phyloP scores from a whole-genome alignment of 2,329 filamentous ascomycete species.

The Intubia oerlemansii region DNA sequence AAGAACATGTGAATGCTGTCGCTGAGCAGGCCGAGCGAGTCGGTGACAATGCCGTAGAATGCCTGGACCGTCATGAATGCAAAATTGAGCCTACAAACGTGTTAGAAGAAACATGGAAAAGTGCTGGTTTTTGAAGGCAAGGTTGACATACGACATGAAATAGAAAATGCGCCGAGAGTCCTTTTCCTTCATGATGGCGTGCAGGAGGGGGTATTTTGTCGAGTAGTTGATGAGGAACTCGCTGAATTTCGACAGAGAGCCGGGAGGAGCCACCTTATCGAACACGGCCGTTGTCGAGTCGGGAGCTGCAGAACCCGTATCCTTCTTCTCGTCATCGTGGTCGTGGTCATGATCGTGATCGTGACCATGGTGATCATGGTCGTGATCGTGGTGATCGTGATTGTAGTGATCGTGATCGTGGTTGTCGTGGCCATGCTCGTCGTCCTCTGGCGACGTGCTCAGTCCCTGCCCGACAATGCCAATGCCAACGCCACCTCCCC shows the following conservation, averaged over 20 bases:
- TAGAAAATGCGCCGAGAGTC: conserved; percentile 94
- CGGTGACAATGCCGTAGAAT: conserved; percentile 82
- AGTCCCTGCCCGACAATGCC: no score
- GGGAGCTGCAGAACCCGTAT: conserved; percentile 14
- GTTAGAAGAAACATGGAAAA: neutral
- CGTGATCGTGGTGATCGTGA: conserved; percentile 12
- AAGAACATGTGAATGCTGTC: conserved; percentile 99
- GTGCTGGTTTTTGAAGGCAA: neutral
- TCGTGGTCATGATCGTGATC: conserved; percentile 10
- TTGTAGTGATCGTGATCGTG: conserved; percentile 7
- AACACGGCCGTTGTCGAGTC: conserved; percentile 8
- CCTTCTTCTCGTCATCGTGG: conserved; percentile 1
- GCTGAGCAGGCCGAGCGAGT: conserved; percentile 83
- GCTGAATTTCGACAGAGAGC: conserved; percentile 46
- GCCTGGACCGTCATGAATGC: conserved; percentile 87
- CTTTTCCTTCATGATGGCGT: conserved; percentile 73
- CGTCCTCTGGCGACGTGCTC: neutral
- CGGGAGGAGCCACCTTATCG: conserved; percentile 16
- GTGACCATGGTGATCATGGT: conserved; percentile 9
- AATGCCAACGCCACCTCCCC: conserved; percentile 8
- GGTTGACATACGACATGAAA: conserved; percentile 57
- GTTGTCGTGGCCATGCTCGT: neutral
- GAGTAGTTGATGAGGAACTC: conserved; percentile 48
- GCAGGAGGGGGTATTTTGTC: conserved; percentile 52
- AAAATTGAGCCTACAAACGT: conserved; percentile 57